Conservation (phyloP, 164 flowering plant genomes). For the Echeveria elegans region DNA sequence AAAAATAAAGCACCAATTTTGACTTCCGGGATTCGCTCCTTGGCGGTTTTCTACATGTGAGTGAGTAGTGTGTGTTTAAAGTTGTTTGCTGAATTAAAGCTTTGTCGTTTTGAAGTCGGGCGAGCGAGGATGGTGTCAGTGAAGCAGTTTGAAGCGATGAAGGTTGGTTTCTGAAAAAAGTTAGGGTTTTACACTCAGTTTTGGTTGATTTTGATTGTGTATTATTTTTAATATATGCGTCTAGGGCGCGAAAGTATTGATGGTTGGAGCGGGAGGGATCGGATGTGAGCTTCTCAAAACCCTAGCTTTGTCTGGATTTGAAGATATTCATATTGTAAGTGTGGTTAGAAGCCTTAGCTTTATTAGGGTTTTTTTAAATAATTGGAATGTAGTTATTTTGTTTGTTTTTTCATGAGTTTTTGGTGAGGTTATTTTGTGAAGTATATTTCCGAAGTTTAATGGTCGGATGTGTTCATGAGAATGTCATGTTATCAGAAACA, state of each 20-base stretch:
- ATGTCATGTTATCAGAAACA: not conserved
- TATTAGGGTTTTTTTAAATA: not conserved
- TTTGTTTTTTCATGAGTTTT: too few species aligned
- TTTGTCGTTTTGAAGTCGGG: not conserved
- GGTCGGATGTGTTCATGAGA: not conserved
- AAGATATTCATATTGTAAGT: slow-evolving; percentile 88
- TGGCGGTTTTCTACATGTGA: not conserved
- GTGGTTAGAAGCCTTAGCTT: not conserved
- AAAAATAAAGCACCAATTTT: not conserved
- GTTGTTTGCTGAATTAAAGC: not conserved
- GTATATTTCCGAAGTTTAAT: not conserved
- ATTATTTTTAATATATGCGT: slow-evolving; percentile 9
- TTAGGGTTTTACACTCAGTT: not conserved
- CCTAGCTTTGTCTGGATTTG: slow-evolving; percentile 87
- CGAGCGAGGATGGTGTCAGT: not conserved
- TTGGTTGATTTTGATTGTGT: not conserved
- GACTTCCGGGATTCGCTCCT: not conserved
- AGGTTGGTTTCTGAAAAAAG: not conserved
- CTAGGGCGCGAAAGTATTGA: slow-evolving; percentile 78
- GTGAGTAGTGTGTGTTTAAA: not conserved
- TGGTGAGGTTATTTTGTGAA: not conserved
- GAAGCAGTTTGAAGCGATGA: not conserved
- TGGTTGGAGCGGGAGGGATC: slow-evolving; percentile 99
- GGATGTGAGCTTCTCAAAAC: slow-evolving; percentile 98
- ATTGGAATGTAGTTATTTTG: not conserved